These are phyloP conservation scores for Metschnikowia colocasiae DNA, from an alignment of 805 yeast species.

Conservation along the genomic window DNA sequence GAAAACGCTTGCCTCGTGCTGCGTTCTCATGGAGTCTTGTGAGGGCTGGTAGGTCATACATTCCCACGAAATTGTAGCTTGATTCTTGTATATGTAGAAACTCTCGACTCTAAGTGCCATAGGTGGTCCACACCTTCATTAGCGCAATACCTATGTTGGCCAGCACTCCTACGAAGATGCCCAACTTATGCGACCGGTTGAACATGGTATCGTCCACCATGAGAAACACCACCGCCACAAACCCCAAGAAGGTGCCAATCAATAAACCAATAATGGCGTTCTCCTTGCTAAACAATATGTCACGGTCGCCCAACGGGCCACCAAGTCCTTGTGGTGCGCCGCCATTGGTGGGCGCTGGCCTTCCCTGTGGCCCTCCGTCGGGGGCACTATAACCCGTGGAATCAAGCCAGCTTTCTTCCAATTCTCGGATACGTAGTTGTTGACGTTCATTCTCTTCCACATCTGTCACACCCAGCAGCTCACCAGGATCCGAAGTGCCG, in stretches of 20 bases:
- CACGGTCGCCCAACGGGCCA: neutral
- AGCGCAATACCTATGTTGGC: slow-evolving; percentile 68
- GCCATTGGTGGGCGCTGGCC: slow-evolving; percentile 19
- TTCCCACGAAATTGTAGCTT: slow-evolving; percentile 2
- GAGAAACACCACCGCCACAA: slow-evolving; percentile 57
- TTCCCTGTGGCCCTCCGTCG: slow-evolving; percentile 26
- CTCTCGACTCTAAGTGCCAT: neutral
- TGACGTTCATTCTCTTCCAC: slow-evolving; percentile 42
- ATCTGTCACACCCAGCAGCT: slow-evolving; percentile 29
- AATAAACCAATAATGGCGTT: slow-evolving; percentile 68
- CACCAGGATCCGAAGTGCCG: slow-evolving; percentile 21
- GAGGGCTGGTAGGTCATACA: slow-evolving; percentile 51
- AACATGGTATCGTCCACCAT: slow-evolving; percentile 59
- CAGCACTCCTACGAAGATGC: slow-evolving; percentile 66
- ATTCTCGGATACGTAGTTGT: slow-evolving; percentile 45
- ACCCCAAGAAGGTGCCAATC: slow-evolving; percentile 74
- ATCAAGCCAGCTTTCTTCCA: slow-evolving; percentile 89
- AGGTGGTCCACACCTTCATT: slow-evolving; percentile 33
- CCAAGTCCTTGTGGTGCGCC: slow-evolving; percentile 9
- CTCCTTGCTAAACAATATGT: slow-evolving; percentile 37
- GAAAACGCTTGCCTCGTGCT: slow-evolving; percentile 18
- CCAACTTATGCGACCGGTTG: slow-evolving; percentile 59
- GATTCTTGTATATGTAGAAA: neutral
- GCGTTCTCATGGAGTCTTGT: slow-evolving; percentile 24
- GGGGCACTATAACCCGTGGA: slow-evolving; percentile 38